phyloP scores from a whole-genome alignment of 2,329 filamentous ascomycete species.

The Immersiporthe knoxdaviesiana region DNA sequence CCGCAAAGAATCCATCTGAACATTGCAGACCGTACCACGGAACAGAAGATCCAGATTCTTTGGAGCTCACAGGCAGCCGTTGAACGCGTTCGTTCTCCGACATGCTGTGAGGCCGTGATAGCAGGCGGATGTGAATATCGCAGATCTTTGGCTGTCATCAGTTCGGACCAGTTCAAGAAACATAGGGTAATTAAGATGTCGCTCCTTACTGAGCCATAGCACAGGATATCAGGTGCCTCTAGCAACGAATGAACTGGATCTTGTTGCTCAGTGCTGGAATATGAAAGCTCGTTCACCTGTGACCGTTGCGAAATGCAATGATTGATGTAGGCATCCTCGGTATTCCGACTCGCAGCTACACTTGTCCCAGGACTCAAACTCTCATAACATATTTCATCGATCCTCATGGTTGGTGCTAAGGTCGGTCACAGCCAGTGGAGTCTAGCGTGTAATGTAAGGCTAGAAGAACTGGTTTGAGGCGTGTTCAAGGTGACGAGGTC shows the following conservation, averaged over 20 bases:
- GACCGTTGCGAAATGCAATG: neutral
- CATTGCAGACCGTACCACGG: neutral
- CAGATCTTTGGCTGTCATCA: neutral
- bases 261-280: neutral
- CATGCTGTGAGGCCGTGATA: neutral
- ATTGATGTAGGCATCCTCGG: neutral
- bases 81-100: neutral
- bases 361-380: neutral
- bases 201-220: neutral
- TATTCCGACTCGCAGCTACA: neutral
- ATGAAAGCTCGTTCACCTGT: neutral
- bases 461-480: no score
- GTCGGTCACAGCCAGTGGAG: neutral
- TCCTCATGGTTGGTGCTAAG: neutral
- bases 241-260: neutral
- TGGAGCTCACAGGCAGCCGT: neutral
- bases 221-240: neutral
- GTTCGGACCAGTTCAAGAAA: neutral
- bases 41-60: neutral
- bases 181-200: neutral
- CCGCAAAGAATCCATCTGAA: neutral
- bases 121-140: neutral
- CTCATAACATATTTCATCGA: neutral
- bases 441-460: no score
- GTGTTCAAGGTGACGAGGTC: no score